Conservation (phyloP, 2,329 filamentous ascomycete genomes). For the Raffaelea arxii region DNA sequence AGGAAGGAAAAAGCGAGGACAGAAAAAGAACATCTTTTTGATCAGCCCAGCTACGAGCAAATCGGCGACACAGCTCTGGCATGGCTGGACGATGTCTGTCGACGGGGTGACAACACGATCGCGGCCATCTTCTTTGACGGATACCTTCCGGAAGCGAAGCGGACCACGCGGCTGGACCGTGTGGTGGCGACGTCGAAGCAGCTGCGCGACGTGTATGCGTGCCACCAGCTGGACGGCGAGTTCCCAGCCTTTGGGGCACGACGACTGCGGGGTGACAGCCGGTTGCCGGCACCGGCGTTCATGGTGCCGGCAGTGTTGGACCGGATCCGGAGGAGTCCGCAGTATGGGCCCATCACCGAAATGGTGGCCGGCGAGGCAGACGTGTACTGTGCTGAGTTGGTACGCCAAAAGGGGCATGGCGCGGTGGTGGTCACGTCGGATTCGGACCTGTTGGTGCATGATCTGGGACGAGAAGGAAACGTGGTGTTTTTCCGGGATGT, state of each 20-base stretch:
- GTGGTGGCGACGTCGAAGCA: constrained; percentile 47
- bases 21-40: constrained; percentile 10
- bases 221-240: constrained; percentile 13
- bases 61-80: constrained; percentile 12
- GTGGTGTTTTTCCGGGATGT: constrained; percentile 64
- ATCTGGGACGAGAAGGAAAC: constrained; percentile 50
- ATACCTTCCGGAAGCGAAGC: constrained; percentile 60
- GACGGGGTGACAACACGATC: constrained; percentile 10
- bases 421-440: constrained; percentile 70
- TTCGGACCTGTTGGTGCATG: constrained; percentile 72
- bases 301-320: constrained; percentile 72
- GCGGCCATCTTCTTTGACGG: constrained; percentile 78
- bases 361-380: constrained; percentile 83
- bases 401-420: constrained; percentile 36
- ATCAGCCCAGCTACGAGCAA: constrained; percentile 12
- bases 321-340: constrained; percentile 39
- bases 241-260: constrained; percentile 7
- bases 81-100: constrained; percentile 14
- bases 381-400: constrained; percentile 60
- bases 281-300: constrained; percentile 46
- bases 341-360: constrained; percentile 32
- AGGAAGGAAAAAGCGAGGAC: no score
- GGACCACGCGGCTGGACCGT: constrained; percentile 49
- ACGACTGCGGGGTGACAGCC: constrained; percentile 12
- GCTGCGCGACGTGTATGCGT: constrained; percentile 39